Evolutionary conservation across 208 protist genomes (phyloP), one percentile per base, ranked within the genome.

Genomic region (Wallacemonas sp.): DNA sequence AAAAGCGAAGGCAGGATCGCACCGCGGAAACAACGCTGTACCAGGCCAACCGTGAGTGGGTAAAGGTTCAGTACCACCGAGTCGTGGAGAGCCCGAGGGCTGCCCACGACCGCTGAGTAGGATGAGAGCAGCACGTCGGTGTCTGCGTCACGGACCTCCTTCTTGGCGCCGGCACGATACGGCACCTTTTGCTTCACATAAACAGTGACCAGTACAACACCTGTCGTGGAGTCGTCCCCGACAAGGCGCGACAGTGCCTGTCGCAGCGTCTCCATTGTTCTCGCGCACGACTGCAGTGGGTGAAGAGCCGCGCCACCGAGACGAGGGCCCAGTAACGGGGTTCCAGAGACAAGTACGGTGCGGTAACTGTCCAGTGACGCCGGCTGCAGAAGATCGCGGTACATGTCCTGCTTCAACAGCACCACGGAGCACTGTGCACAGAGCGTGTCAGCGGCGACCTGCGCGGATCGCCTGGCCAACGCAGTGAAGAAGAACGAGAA

Each of bases 121-220:
- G 79, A 78, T 30, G 79, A 85, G 42, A 85, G 62, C 27, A 75
- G 34, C 4, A 76, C 66, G 64, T 85, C 79, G 30, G 63, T 58
- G 27, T 57, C 12, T 3, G 24, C 38, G 26, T 33, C 8, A 26
- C 24, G 17, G 6, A 19, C 24, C 17, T 10, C 22, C 22, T 9
- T 32, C 6, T 4, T 32, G 55, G 58, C 57, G 10, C 58, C 22
- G 15, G 17, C 44, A 1, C 12, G 34, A 37, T 54, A 34, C 10
- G 54, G 0, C 24, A 36, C 50, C 17, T 60, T 42, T 36, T 73
- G 73, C 53, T 79, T 73, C 17, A 79, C 48, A 1, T 60, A 27
- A 26, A 73, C 44, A 3, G 59, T 65, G 27, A 67, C 53, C 32
- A 79, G 39, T 41, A 79, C 2, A 54, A 59, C 66, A 38, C 67